Evolutionary conservation across 2,329 filamentous ascomycete species (phyloP), one percentile per base, ranked within the genome.

Genomic region (Fusarium armeniacum): DNA sequence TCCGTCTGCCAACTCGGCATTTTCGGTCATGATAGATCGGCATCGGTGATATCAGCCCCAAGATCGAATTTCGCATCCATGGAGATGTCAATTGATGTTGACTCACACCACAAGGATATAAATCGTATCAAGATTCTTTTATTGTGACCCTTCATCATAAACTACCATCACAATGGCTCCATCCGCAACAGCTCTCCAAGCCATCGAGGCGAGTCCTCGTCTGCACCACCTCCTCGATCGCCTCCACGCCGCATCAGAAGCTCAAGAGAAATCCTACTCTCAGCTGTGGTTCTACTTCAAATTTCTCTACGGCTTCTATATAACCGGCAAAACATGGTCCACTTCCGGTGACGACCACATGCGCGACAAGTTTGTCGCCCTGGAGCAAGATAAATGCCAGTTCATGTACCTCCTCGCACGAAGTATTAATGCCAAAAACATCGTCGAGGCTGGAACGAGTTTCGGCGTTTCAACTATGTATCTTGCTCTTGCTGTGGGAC

Each of bases 401-500:
- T 82, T 88, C 52, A 78, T 88, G 9, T 90, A 90, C 72, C 83
- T 86, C 16, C 80, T 90, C 0, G 76, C 83, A 4, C 81, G 83
- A 4, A 80, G 82, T 26, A 84, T 78, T 3, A 81, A 82, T 3
- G 87, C 87, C 0, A 79, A 78, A 2, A 83, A 82, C 35, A 79
- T 90, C n/a, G 84, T 90, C 51, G 88, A 90, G 71, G 87, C 86
- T 0, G 89, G 88, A 1, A 90, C 89, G 0, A 86, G 83, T 53
- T 90, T 87, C 58, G 88, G 88, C 13, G 84, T 91, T 3, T 88
- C 85, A 55, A 90, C 88, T 0, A 88, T 90, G 53, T 90, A 89
- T 68, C 83, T 90, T 11, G 87, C 87, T 0, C 78, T 90, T 5
- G 89, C 87, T 0, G 86, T 87, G 0, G 82, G 81, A 0, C 81